Conservation (phyloP, 2,329 filamentous ascomycete species). For the Paecilomyces sp. region DNA sequence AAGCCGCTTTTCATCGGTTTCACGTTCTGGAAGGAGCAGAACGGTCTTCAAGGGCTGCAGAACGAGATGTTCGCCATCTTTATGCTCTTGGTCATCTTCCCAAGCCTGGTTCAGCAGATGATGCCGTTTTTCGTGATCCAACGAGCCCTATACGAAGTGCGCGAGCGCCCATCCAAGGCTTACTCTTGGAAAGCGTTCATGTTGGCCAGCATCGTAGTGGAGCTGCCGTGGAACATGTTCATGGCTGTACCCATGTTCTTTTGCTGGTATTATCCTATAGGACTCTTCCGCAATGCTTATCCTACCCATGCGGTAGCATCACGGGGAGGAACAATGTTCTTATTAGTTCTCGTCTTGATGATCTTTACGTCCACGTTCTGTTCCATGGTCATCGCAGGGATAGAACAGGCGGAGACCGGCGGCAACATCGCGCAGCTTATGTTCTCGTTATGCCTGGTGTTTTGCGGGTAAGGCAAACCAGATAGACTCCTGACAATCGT, state of each 20-base stretch:
- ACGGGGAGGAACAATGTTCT: conserved; percentile 58
- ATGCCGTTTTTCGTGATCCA: conserved; percentile 55
- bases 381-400: conserved; percentile 64
- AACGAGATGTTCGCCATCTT: conserved; percentile 91
- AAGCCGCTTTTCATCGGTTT: conserved; percentile 74
- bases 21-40: conserved; percentile 68
- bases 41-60: conserved; percentile 72
- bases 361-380: conserved; percentile 67
- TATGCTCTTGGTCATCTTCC: conserved; percentile 76
- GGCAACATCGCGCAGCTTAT: conserved; percentile 56
- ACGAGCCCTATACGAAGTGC: conserved; percentile 53
- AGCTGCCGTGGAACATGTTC: conserved; percentile 60
- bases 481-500: not conserved
- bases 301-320: conserved; percentile 34
- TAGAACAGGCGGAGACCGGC: conserved; percentile 63
- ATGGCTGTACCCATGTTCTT: conserved; percentile 57
- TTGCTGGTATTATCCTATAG: conserved; percentile 62
- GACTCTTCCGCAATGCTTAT: conserved; percentile 37
- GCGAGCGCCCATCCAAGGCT: conserved; percentile 57
- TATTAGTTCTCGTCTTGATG: conserved; percentile 60
- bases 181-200: conserved; percentile 72
- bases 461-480: conserved; percentile 35
- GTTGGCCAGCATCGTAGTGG: conserved; percentile 62
- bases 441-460: conserved; percentile 54
- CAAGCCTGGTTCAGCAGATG: conserved; percentile 47